Conservation (phyloP, 1,139 yeast species). For the Fermentozyma sake region DNA sequence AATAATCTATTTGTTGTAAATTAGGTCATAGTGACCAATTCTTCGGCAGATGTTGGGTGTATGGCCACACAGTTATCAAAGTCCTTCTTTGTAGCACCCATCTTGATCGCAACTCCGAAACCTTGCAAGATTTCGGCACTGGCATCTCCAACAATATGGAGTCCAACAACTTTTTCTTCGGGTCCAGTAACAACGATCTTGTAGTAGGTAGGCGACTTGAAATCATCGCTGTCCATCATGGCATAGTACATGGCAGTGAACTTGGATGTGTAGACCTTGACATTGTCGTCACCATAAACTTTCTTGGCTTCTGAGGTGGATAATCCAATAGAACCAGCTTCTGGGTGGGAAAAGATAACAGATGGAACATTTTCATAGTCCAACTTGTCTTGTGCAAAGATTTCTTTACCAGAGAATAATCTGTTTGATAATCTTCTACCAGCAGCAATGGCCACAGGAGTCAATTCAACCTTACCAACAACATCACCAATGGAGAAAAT, state of each 20-base stretch:
- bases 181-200: slow-evolving; percentile 74
- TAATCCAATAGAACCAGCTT: slow-evolving; percentile 90
- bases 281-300: slow-evolving; percentile 73
- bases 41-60: slow-evolving; percentile 98
- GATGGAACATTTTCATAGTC: slow-evolving; percentile 87
- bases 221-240: slow-evolving; percentile 58
- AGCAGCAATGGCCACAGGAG: slow-evolving; percentile 98
- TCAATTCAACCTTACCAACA: slow-evolving; percentile 83
- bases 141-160: slow-evolving; percentile 87
- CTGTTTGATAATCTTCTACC: slow-evolving; percentile 93
- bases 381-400: slow-evolving; percentile 64
- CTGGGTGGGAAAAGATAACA: slow-evolving; percentile 94
- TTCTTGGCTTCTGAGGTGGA: slow-evolving; percentile 71
- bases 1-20: slow-evolving; percentile 1
- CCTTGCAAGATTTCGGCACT: slow-evolving; percentile 95
- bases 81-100: slow-evolving; percentile 97
- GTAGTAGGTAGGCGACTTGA: slow-evolving; percentile 85
- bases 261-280: slow-evolving; percentile 76
- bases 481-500: slow-evolving; percentile 92
- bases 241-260: slow-evolving; percentile 94
- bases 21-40: slow-evolving; percentile 80
- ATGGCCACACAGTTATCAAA: slow-evolving; percentile 95
- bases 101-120: slow-evolving; percentile 93
- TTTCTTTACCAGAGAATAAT: slow-evolving; percentile 71
- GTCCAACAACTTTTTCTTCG: slow-evolving; percentile 91